A percentile compares a stretch with the other conserved stretches of the same genome.
Evolutionary conservation across 176 grass and related monocot genomes (phyloP).

Genomic region (Thalia dealbata): DNA sequence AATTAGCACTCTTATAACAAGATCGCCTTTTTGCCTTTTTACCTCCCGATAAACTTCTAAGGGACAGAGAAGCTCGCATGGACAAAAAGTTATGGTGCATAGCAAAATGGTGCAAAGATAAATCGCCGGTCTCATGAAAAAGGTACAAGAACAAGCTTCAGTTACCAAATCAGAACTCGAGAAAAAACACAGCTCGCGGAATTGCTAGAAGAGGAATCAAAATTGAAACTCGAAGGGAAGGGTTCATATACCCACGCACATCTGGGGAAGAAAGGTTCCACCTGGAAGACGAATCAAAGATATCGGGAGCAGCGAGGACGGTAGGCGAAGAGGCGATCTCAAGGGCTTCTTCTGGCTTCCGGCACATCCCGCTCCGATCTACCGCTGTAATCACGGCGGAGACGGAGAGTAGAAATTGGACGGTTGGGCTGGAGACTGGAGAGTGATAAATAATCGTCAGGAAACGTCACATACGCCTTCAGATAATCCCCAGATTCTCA

Average conservation of each 20-base stretch:
- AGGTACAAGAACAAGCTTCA: neutral
- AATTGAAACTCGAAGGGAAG: neutral
- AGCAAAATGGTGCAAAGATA: slow-evolving; percentile 4
- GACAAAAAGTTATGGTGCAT: neutral
- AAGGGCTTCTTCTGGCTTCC: neutral
- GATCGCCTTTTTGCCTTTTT: neutral
- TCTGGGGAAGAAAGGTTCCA: neutral
- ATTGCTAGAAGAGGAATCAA: neutral
- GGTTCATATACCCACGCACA: neutral
- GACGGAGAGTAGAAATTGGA: neutral
- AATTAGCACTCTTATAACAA: no score
- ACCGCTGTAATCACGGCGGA: neutral
- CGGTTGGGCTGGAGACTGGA: neutral
- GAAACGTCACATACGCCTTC: no score
- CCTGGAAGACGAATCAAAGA: neutral
- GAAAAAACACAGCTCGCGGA: neutral
- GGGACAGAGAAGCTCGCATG: neutral
- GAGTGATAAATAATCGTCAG: no score
- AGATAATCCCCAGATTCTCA: no score
- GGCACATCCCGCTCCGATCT: neutral
- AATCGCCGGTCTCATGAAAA: neutral
- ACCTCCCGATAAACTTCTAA: slow-evolving; percentile 5
- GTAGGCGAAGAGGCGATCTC: neutral
- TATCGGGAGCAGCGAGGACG: neutral
- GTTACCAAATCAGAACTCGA: neutral